Evolutionary conservation across 441 rosid species (phyloP).

Genomic region (Sinapis alba): DNA sequence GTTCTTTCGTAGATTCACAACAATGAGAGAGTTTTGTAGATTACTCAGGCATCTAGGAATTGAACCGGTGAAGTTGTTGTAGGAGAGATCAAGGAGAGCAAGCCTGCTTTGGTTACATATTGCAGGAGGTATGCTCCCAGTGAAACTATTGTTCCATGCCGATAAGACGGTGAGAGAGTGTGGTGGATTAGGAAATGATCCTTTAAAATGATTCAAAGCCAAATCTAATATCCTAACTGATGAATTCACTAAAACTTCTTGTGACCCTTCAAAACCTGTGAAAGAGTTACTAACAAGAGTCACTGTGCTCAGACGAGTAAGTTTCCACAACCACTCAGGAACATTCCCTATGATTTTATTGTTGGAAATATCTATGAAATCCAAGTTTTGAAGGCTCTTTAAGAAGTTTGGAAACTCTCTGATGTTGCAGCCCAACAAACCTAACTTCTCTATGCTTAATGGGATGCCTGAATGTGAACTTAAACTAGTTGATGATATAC

Average conservation of each 20-base stretch:
- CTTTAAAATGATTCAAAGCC: not conserved
- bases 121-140: slow-evolving; percentile 43
- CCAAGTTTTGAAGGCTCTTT: not conserved
- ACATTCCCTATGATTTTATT: slow-evolving; percentile 1
- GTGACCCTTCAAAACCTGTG: not conserved
- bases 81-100: slow-evolving; percentile 25
- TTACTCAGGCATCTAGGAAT: slow-evolving; percentile 25
- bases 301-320: not conserved
- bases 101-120: slow-evolving; percentile 38
- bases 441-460: not conserved
- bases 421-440: not conserved
- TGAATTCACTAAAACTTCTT: not conserved
- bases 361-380: not conserved
- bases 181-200: slow-evolving; percentile 19
- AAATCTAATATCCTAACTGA: not conserved
- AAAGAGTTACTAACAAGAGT: not conserved
- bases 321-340: not conserved
- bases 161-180: slow-evolving; percentile 27
- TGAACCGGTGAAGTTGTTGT: slow-evolving; percentile 26
- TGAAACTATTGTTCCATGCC: slow-evolving; percentile 34
- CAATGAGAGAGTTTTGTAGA: not conserved
- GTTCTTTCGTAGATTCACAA: slow-evolving; percentile 53
- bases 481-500: not conserved
- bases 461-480: not conserved
- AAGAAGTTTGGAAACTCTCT: slow-evolving; percentile 13